These are phyloP conservation scores for Neurospora terricola DNA, from an alignment of 495 filamentous ascomycete genomes.

Conservation along the genomic window DNA sequence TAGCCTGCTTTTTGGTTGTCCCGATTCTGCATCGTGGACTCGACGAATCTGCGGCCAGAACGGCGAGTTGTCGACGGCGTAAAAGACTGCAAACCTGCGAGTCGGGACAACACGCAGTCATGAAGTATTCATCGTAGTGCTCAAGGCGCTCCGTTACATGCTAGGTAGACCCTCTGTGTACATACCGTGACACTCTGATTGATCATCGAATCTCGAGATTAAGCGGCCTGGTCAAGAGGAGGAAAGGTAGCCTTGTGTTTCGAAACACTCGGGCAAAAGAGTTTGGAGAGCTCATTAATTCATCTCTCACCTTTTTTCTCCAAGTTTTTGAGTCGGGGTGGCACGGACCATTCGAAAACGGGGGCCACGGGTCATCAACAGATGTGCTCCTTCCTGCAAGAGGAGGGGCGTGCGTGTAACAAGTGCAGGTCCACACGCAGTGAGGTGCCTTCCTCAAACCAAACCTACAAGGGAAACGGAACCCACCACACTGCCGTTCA, in stretches of 20 bases:
- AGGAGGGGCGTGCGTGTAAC: not conserved
- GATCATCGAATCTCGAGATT: not conserved
- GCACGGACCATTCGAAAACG: not conserved
- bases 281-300: not conserved
- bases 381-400: no score
- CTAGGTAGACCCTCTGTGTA: not conserved
- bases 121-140: not conserved
- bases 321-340: not conserved
- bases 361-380: no score
- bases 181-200: not conserved
- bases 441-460: not conserved
- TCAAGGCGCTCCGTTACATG: not conserved
- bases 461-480: not conserved
- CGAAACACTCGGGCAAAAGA: not conserved
- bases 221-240: not conserved
- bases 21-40: not conserved
- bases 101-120: not conserved
- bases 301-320: not conserved
- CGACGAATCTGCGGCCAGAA: not conserved
- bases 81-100: not conserved
- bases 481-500: not conserved
- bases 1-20: not conserved
- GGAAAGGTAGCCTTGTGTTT: not conserved
- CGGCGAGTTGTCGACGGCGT: not conserved
- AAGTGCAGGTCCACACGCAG: not conserved